phyloP scores from a whole-genome alignment of 148 eudicot genomes.

The Vaccinium macrocarpon region DNA sequence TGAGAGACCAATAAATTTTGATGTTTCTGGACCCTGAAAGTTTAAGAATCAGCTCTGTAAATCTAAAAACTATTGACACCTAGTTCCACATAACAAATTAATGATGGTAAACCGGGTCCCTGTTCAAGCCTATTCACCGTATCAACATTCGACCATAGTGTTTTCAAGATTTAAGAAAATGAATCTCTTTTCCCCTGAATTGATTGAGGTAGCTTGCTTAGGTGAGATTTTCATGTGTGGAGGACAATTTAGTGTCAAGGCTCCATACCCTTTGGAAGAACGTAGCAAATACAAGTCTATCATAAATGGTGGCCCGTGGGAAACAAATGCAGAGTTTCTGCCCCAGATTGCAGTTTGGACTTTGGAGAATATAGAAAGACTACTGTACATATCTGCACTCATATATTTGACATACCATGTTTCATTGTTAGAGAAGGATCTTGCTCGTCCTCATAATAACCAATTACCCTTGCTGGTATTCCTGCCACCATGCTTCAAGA shows the following conservation, averaged over 20 bases:
- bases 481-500: conserved; percentile 59
- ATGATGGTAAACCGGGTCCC: background rate
- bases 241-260: background rate
- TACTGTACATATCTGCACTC: background rate
- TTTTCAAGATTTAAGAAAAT: conserved; percentile 1
- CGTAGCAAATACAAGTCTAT: background rate
- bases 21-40: background rate
- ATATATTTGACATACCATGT: conserved; percentile 39
- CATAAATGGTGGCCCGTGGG: background rate
- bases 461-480: conserved; percentile 61
- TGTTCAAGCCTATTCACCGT: background rate
- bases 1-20: background rate
- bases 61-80: background rate
- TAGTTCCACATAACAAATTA: background rate
- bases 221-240: background rate
- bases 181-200: background rate
- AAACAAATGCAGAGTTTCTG: conserved; percentile 5
- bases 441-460: conserved; percentile 52
- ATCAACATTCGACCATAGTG: background rate
- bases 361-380: background rate
- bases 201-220: background rate
- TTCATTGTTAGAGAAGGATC: conserved; percentile 63
- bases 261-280: background rate
- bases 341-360: background rate
- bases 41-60: background rate